phyloP scores from a whole-genome alignment of 2,329 filamentous ascomycete species.

The Clonostachys solani region DNA sequence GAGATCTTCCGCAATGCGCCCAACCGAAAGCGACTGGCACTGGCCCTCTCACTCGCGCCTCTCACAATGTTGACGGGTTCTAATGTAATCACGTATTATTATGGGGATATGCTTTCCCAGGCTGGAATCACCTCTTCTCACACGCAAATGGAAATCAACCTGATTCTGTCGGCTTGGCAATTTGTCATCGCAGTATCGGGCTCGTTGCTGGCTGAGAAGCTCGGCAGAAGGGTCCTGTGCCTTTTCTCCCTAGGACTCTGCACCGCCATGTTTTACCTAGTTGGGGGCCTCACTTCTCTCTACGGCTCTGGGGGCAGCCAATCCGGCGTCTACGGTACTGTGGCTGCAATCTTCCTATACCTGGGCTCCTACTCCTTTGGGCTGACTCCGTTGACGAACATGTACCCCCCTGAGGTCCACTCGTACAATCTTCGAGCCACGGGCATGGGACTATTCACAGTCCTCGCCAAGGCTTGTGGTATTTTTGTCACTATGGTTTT shows the following conservation, averaged over 20 bases:
- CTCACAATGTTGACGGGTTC: slow-evolving; percentile 8
- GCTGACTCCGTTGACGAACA: slow-evolving; percentile 5
- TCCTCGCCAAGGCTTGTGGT: slow-evolving; percentile 1
- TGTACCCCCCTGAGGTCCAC: slow-evolving; percentile 10
- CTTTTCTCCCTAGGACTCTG: neutral
- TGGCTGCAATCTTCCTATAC: slow-evolving; percentile 9
- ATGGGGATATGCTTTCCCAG: slow-evolving; percentile 2
- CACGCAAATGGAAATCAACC: slow-evolving; percentile 12
- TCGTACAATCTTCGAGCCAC: slow-evolving; percentile 8
- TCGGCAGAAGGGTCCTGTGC: slow-evolving; percentile 4
- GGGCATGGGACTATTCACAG: slow-evolving; percentile 2
- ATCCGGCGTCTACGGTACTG: slow-evolving; percentile 6
- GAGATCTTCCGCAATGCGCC: slow-evolving; percentile 1
- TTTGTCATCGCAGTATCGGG: slow-evolving; percentile 4
- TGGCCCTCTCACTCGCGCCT: slow-evolving; percentile 3
- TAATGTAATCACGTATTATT: slow-evolving; percentile 6
- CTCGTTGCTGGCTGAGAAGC: slow-evolving; percentile 1
- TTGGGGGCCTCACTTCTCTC: slow-evolving; percentile 1
- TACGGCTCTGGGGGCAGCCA: neutral
- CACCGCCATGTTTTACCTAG: slow-evolving; percentile 2
- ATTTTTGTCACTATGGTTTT: slow-evolving; percentile 6
- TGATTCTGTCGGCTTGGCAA: slow-evolving; percentile 10
- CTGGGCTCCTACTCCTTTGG: slow-evolving; percentile 10
- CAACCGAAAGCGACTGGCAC: neutral
- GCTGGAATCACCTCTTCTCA: slow-evolving; percentile 2